Base-by-base conservation (phyloP, 768 basidiomycete genomes). In the Lactarius evosmus region DNA sequence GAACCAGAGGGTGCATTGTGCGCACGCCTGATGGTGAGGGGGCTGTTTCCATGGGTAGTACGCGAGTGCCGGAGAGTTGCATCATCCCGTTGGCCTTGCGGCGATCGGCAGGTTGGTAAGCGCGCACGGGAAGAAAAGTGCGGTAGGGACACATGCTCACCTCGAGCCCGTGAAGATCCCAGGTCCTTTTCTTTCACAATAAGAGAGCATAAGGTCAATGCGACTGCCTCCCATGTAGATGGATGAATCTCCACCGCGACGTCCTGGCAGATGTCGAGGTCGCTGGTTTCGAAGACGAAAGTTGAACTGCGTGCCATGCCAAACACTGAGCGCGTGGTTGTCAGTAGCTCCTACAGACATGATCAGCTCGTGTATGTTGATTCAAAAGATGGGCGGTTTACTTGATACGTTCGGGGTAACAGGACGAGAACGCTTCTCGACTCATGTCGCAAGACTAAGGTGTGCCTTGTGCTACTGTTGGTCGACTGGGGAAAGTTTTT, bases 241-340 rank as follows among this genome's bases (percentile, higher is more conserved):
- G 56, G 52, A 36, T 66, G 62, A 12, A 66, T 66, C 46, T 66
- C 65, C 22, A 66, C 61, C 8, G 56, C 52, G 25, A 9, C 41
- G 25, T 36, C 65, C 22, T 50, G 65, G 51, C 65, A 66, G n/a
- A 66, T 49, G 33, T 64, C 44, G 56, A 66, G 57, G 41, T 65
- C 62, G 34, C 14, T 55, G 11, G 65, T 66, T 58, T 66, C 65
- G 22, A 66, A 64, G 44, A 64, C 32, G 5, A 57, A 7, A 5
- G 32, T 44, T 34, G 55, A 32, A 36, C 25, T 27, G 7, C 14
- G 19, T 17, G 25, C 22, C 19, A 22, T 2, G n/a, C 33, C 55
- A 7, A 65, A 65, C 25, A 52, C 27, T 12, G 44, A 7, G 19
- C 49, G 46, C 22, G 64, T 40, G 3, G 34, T 56, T 30, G 25